Evolutionary conservation across 305 asterid species (phyloP), one percentile per base, ranked within the genome.

Genomic region (Solanum chacoense): DNA sequence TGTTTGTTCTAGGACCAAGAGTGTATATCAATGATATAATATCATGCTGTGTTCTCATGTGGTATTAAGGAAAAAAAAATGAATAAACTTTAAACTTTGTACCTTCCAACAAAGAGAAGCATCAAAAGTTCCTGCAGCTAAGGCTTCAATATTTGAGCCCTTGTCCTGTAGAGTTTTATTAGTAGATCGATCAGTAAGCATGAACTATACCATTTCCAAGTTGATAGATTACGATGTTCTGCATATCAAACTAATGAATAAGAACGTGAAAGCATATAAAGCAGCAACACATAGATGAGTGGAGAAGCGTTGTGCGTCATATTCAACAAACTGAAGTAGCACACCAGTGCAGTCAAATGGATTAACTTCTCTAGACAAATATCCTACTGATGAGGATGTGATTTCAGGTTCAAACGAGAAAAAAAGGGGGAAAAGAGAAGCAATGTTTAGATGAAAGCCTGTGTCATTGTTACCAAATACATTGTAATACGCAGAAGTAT

Each of bases 21-120:
- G 40, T 45, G 36, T 5, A 26, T 8, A 5, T 63, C 71, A 22
- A 59, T 59, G 71, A 59, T 59, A 59, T 3, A 59, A 22, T 59
- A 22, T 45, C 86, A 28, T 81, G 20, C 73, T 1, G 31, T 31
- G 2, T 22, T 40, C 29, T 55, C 32, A 32, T 32, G 50, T 7
- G 22, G 45, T 84, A 83, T 6, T 22, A 20, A 20, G 42, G 13
- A 84, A 55, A 28, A 84, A 37, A 59, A 84, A 22, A 84, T 3
- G 73, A 72, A 87, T 14, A 8, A 72, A 40, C 42, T 18, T 45
- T 10, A 83, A 83, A 69, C 34, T 83, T 29, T 10, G 87, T 93
- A 94, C 96, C 96, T 93, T 91, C 96, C 96, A 94, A 87, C 92
- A 89, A n/a, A 95, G 85, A 11, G 98, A 93, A 87, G 91, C 90